Evolutionary conservation across 2,329 filamentous ascomycete genomes (phyloP).

Genomic region (Nothophaeocryptopus gaeumannii): DNA sequence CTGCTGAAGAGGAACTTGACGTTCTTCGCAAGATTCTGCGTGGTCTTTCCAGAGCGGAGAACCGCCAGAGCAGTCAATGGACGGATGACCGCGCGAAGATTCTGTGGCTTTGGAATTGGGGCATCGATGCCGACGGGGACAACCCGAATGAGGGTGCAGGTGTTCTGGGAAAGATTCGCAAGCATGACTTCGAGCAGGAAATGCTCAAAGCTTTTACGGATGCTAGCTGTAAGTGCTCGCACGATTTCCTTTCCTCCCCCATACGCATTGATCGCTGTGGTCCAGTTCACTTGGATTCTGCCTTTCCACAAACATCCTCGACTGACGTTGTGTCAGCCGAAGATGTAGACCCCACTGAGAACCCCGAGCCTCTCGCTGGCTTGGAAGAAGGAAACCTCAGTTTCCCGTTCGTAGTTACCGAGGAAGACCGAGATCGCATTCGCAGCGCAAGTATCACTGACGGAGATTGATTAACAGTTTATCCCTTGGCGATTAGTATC

Average conservation of each 20-base stretch:
- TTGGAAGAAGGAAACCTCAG: slow-evolving; percentile 17
- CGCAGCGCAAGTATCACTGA: slow-evolving; percentile 18
- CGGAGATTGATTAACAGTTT: slow-evolving; percentile 47
- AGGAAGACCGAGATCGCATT: slow-evolving; percentile 14
- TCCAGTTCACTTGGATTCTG: no score
- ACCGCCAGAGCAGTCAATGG: slow-evolving; percentile 59
- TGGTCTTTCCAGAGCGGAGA: slow-evolving; percentile 46
- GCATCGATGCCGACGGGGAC: slow-evolving; percentile 47
- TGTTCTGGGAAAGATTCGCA: slow-evolving; percentile 57
- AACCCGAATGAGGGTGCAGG: slow-evolving; percentile 44
- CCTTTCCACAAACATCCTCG: background rate
- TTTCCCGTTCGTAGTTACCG: slow-evolving; percentile 22
- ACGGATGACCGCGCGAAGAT: slow-evolving; percentile 60
- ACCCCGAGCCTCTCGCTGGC: slow-evolving; percentile 21
- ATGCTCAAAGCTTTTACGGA: slow-evolving; percentile 65
- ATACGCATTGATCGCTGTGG: background rate
- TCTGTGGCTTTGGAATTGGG: slow-evolving; percentile 73
- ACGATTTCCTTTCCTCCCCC: background rate
- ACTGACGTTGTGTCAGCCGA: slow-evolving; percentile 25
- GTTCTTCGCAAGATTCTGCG: slow-evolving; percentile 61
- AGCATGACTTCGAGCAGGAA: slow-evolving; percentile 65
- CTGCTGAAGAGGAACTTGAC: slow-evolving; percentile 62
- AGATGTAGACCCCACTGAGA: slow-evolving; percentile 26
- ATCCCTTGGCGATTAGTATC: slow-evolving; percentile 54
- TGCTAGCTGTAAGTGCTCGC: slow-evolving; percentile 32